Base-by-base conservation (phyloP, 306 rosid species). In the Trichosanthes truncata region DNA sequence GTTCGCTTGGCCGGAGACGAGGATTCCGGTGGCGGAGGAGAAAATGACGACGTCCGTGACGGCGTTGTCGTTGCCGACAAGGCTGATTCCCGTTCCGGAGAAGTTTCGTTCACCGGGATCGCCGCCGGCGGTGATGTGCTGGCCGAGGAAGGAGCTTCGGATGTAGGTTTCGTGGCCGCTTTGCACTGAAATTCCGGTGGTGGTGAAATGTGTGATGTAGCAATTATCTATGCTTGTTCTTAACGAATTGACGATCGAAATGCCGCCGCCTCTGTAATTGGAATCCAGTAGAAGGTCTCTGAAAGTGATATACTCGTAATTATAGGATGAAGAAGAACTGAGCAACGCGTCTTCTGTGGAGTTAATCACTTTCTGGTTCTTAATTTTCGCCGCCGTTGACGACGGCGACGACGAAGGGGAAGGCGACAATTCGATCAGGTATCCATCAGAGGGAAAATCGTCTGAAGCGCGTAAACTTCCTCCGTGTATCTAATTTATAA, bases 111-210 rank as follows among this genome's bases (percentile, higher is more conserved):
- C 97, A 0, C 79, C 79, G 0, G 59, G 81, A 83, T 92, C 94
- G 0, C 84, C 90, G 0, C 99, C 99, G 0, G 97, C 99, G 3
- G 97, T 95, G 80, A 91, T 87, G 81, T 93, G 97, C 31, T 93
- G 99, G 43, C 99, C 99, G 21, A 95, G 89, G 86, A 91, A 95
- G 61, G 97, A 82, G 86, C 84, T 90, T 0, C 95, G 82, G 71
- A 95, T 95, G 89, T 84, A 89, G 76, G 99, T 93, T 80, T 95
- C 99, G 57, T 95, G 97, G 33, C 99, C 99, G 45, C 89, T 73
- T 41, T 78, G 86, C 68, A 93, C 97, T 13, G 84, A 51, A 74
- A 95, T 91, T 9, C 97, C 97, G 67, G 60, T 84, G 52, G 97
- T 87, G 53, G 90, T 82, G 90, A 95, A 95, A 84, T 95, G 99